Conservation (phyloP, 2,329 filamentous ascomycete genomes). For the Aspergillus hortae region DNA sequence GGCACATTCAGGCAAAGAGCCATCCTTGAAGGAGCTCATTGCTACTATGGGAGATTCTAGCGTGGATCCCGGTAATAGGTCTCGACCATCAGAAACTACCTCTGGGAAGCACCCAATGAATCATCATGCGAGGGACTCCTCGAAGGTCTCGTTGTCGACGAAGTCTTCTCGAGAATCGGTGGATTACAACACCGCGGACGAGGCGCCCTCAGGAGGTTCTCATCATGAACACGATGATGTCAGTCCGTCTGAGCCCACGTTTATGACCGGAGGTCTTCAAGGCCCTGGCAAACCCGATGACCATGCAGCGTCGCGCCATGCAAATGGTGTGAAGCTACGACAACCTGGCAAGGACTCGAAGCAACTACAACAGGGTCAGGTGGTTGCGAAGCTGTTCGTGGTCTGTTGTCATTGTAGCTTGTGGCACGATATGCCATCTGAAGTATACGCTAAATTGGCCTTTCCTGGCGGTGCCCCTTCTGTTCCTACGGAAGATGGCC, state of each 20-base stretch:
- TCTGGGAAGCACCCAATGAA: not conserved
- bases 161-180: constrained; percentile 20
- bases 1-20: too few relatives aligned
- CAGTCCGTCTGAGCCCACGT: not conserved
- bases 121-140: not conserved
- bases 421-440: constrained; percentile 43
- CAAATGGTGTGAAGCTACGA: constrained; percentile 1
- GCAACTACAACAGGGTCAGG: constrained; percentile 14
- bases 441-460: constrained; percentile 35
- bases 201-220: constrained; percentile 16
- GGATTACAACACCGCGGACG: constrained; percentile 32
- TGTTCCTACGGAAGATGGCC: not conserved
- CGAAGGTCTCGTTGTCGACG: constrained; percentile 12
- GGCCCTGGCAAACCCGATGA: not conserved
- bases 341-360: constrained; percentile 13
- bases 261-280: not conserved
- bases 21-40: too few relatives aligned
- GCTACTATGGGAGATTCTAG: too few relatives aligned
- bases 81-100: too few relatives aligned
- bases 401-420: constrained; percentile 43
- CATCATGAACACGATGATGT: constrained; percentile 6
- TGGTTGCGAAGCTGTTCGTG: constrained; percentile 39
- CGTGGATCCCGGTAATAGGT: too few relatives aligned
- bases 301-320: not conserved
- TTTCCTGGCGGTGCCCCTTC: constrained; percentile 18